Conservation (phyloP, 345 rosid species). For the Citrus reticulata region DNA sequence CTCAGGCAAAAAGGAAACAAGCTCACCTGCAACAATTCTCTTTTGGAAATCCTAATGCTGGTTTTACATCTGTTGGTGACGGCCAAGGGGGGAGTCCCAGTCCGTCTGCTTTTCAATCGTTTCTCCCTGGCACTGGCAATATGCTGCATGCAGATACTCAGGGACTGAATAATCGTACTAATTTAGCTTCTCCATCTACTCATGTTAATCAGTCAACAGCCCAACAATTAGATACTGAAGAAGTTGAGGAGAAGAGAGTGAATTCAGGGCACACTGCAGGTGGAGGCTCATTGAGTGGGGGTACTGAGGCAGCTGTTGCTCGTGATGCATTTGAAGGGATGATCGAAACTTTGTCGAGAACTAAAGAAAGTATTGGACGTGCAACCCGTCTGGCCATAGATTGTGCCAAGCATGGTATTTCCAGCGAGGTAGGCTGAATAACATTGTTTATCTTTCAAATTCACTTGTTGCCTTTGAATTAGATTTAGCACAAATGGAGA, state of each 20-base stretch:
- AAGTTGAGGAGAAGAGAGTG: slow-evolving; percentile 59
- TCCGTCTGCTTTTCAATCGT: slow-evolving; percentile 46
- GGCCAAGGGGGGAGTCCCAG: slow-evolving; percentile 46
- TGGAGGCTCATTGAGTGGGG: slow-evolving; percentile 81
- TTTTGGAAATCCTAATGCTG: slow-evolving; percentile 40
- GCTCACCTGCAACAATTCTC: slow-evolving; percentile 59
- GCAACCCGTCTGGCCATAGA: slow-evolving; percentile 95
- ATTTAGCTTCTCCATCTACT: slow-evolving; percentile 43
- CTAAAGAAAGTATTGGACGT: slow-evolving; percentile 95
- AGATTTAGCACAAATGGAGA: background rate
- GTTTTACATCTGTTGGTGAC: slow-evolving; percentile 30
- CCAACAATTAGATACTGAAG: slow-evolving; percentile 47
- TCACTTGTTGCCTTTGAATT: background rate
- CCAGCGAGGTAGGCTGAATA: slow-evolving; percentile 66
- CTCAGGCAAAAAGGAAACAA: slow-evolving; percentile 83
- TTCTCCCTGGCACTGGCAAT: slow-evolving; percentile 37
- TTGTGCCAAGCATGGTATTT: slow-evolving; percentile 94
- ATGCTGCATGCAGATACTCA: slow-evolving; percentile 37
- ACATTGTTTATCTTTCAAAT: background rate
- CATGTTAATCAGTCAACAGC: slow-evolving; percentile 39
- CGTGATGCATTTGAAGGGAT: slow-evolving; percentile 98
- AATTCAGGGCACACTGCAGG: slow-evolving; percentile 51
- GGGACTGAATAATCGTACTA: slow-evolving; percentile 32
- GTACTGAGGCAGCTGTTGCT: slow-evolving; percentile 90
- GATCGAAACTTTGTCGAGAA: slow-evolving; percentile 96